Evolutionary conservation across 1,139 yeast species (phyloP).

Genomic region (Hemisphaericaspora subhashii): DNA sequence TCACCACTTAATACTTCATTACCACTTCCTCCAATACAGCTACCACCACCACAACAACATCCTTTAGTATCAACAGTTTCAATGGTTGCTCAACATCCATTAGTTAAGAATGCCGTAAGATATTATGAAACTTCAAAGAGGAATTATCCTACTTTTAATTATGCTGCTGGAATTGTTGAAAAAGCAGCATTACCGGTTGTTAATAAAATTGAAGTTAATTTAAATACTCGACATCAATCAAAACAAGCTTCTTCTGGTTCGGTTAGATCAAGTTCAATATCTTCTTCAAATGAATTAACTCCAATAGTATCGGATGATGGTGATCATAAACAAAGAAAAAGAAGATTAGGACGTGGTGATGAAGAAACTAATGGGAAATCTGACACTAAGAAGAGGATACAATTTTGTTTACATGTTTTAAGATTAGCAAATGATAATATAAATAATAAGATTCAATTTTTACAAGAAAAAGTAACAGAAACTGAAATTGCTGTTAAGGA

Average conservation of each 20-base stretch:
- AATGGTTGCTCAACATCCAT: conserved; percentile 46
- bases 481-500: conserved; percentile 18
- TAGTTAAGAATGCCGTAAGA: conserved; percentile 57
- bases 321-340: conserved; percentile 20
- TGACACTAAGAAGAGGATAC: conserved; percentile 69
- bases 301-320: conserved; percentile 11
- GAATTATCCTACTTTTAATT: conserved; percentile 57
- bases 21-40: conserved; percentile 7
- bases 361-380: conserved; percentile 14
- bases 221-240: conserved; percentile 40
- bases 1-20: background rate
- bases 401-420: conserved; percentile 71
- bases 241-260: conserved; percentile 13
- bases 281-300: conserved; percentile 9
- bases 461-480: conserved; percentile 47
- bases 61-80: conserved; percentile 47
- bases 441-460: conserved; percentile 57
- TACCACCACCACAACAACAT: conserved; percentile 23
- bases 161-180: conserved; percentile 68
- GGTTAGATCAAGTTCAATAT: conserved; percentile 4
- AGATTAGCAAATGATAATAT: conserved; percentile 76
- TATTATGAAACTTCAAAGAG: conserved; percentile 58
- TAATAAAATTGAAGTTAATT: conserved; percentile 47
- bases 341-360: conserved; percentile 18
- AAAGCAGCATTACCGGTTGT: conserved; percentile 62